A percentile compares a stretch with the other conserved stretches of the same genome.
These are phyloP conservation scores for Zymoseptoria pseudotritici DNA, from an alignment of 2,329 filamentous ascomycete genomes.

Conservation along the genomic window DNA sequence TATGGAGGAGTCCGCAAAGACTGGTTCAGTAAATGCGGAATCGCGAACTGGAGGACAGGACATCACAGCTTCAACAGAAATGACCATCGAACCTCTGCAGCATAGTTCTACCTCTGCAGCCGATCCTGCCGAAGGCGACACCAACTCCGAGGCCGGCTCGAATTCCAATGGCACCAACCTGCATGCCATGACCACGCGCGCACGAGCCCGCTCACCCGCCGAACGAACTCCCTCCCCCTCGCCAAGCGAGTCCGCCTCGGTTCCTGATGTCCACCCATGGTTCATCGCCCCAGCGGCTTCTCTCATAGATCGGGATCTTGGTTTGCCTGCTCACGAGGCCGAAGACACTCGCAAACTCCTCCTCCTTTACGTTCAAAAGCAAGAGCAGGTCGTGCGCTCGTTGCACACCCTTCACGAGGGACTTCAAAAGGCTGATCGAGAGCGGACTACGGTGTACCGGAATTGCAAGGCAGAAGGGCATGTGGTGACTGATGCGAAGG, in stretches of 20 bases:
- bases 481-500: conserved; percentile 38
- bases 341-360: conserved; percentile 69
- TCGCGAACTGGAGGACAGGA: neutral
- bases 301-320: conserved; percentile 61
- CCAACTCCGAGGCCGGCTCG: conserved; percentile 34
- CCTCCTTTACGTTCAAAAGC: conserved; percentile 73
- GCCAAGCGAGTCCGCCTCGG: conserved; percentile 36
- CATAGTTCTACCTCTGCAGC: conserved; percentile 12
- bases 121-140: conserved; percentile 15
- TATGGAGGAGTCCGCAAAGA: neutral
- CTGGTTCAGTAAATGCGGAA: conserved; percentile 2
- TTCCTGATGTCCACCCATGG: conserved; percentile 62
- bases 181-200: conserved; percentile 50
- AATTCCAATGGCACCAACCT: conserved; percentile 36
- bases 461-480: conserved; percentile 77
- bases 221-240: conserved; percentile 32
- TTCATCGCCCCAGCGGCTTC: conserved; percentile 59
- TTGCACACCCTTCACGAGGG: conserved; percentile 61
- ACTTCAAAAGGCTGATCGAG: conserved; percentile 63
- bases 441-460: conserved; percentile 62
- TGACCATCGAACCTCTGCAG: neutral
- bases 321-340: conserved; percentile 65
- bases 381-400: conserved; percentile 72
- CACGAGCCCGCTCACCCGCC: conserved; percentile 39
- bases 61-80: conserved; percentile 1